Percentiles rank a stretch among this genome's conserved stretches.
Evolutionary conservation across 345 rosid species (phyloP).

Genomic region (Erucastrum elatum): DNA sequence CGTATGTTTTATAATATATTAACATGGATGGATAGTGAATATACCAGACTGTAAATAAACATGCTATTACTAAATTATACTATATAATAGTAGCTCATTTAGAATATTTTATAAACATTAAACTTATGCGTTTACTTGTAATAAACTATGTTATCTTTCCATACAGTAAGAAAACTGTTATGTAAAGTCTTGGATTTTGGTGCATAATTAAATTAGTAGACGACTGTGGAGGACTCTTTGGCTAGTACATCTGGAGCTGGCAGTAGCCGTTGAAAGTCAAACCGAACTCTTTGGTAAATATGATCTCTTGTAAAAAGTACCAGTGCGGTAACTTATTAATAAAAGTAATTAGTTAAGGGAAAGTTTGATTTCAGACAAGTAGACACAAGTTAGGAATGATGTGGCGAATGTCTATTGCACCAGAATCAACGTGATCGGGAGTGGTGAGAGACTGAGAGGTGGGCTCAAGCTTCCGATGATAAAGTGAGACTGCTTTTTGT

Average conservation of each 20-base stretch:
- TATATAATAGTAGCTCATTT: too few relatives aligned
- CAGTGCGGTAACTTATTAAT: neutral
- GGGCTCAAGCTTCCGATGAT: constrained; percentile 36
- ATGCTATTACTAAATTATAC: too few relatives aligned
- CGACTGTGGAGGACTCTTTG: neutral
- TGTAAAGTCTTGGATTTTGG: neutral
- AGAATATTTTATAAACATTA: neutral
- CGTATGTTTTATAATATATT: neutral
- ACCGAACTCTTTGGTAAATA: neutral
- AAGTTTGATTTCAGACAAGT: neutral
- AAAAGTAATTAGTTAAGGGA: neutral
- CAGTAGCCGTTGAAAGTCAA: neutral
- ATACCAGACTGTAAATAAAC: too few relatives aligned
- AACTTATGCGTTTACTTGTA: neutral
- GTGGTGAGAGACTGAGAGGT: constrained; percentile 1
- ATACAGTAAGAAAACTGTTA: neutral
- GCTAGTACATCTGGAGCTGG: neutral
- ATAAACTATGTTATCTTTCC: neutral
- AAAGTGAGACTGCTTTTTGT: constrained; percentile 27
- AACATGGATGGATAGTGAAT: too few relatives aligned
- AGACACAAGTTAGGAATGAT: neutral
- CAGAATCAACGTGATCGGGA: constrained; percentile 38
- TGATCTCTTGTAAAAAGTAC: neutral
- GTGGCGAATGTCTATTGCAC: constrained; percentile 32
- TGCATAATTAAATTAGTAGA: neutral